Conservation (phyloP, 2,329 filamentous ascomycete genomes). For the Harringtonia aguacate region DNA sequence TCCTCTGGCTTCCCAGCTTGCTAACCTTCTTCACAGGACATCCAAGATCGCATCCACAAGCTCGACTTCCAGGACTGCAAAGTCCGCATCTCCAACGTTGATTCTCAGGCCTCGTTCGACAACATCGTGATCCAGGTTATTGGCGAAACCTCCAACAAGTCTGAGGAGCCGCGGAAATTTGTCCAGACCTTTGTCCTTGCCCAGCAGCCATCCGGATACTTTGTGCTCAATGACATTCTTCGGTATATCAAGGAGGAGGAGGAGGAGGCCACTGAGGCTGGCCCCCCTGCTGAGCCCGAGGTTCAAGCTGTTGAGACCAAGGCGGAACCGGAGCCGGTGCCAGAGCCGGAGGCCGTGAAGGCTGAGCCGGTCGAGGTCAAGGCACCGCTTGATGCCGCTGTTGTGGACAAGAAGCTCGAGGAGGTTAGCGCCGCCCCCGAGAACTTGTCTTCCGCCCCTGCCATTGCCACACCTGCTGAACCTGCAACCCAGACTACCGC, state of each 20-base stretch:
- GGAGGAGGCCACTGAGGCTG: constrained; percentile 54
- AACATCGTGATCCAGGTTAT: constrained; percentile 98
- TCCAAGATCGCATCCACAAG: constrained; percentile 87
- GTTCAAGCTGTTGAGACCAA: constrained; percentile 20
- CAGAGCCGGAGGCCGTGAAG: constrained; percentile 32
- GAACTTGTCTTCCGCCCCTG: constrained; percentile 30
- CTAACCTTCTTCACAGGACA: constrained; percentile 49
- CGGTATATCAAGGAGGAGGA: constrained; percentile 79
- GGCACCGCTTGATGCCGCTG: constrained; percentile 31
- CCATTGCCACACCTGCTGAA: constrained; percentile 22
- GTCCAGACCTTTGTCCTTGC: constrained; percentile 96
- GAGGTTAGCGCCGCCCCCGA: constrained; percentile 33
- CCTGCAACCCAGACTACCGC: constrained; percentile 21
- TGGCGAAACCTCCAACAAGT: constrained; percentile 93
- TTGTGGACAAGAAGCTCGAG: constrained; percentile 69
- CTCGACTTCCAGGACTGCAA: constrained; percentile 97
- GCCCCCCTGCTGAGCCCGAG: constrained; percentile 15
- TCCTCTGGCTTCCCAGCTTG: no score
- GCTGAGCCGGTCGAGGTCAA: constrained; percentile 15
- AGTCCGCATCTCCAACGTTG: constrained; percentile 94
- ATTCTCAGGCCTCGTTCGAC: constrained; percentile 83
- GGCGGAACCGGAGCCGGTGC: constrained; percentile 23
- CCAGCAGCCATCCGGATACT: constrained; percentile 93
- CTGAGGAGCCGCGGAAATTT: constrained; percentile 85
- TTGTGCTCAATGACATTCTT: constrained; percentile 96